These are phyloP conservation scores for Sphagnurus paluster DNA, from an alignment of 1,284 basidiomycete genomes.

Conservation along the genomic window DNA sequence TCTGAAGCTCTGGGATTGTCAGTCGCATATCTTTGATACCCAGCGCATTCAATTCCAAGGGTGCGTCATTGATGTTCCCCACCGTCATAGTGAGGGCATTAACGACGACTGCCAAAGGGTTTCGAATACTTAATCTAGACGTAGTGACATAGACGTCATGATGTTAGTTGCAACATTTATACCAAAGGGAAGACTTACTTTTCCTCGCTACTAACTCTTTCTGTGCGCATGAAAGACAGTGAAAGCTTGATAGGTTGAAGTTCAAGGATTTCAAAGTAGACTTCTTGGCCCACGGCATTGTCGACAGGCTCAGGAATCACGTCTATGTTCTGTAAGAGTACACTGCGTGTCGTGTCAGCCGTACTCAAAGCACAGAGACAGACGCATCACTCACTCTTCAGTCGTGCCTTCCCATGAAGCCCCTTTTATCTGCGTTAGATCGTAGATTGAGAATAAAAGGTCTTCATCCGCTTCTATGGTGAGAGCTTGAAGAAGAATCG, in stretches of 20 bases:
- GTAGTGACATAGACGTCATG: background rate
- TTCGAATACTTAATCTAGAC: constrained; percentile 76
- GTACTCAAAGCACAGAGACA: background rate
- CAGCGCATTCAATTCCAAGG: constrained; percentile 93
- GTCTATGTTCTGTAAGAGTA: constrained; percentile 76
- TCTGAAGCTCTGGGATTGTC: constrained; percentile 82
- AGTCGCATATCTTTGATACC: constrained; percentile 95
- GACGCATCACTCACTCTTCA: constrained; percentile 61
- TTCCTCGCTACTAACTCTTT: constrained; percentile 89
- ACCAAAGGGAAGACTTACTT: no score
- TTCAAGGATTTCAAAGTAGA: constrained; percentile 98
- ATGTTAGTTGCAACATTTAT: constrained; percentile 16
- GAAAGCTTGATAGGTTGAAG: constrained; percentile 93
- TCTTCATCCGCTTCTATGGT: constrained; percentile 98
- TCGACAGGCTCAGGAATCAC: constrained; percentile 81
- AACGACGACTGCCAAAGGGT: constrained; percentile 91
- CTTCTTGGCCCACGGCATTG: constrained; percentile 66
- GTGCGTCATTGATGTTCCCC: constrained; percentile 96
- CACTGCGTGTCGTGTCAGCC: constrained; percentile 42
- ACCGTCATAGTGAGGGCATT: constrained; percentile 97
- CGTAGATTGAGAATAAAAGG: constrained; percentile 90
- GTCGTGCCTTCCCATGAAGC: constrained; percentile 80
- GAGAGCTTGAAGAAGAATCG: constrained; percentile 91
- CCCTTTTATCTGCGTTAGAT: constrained; percentile 91
- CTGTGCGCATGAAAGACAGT: constrained; percentile 96